Conservation (phyloP, 345 rosid species). For the Dipteronia dyeriana region DNA sequence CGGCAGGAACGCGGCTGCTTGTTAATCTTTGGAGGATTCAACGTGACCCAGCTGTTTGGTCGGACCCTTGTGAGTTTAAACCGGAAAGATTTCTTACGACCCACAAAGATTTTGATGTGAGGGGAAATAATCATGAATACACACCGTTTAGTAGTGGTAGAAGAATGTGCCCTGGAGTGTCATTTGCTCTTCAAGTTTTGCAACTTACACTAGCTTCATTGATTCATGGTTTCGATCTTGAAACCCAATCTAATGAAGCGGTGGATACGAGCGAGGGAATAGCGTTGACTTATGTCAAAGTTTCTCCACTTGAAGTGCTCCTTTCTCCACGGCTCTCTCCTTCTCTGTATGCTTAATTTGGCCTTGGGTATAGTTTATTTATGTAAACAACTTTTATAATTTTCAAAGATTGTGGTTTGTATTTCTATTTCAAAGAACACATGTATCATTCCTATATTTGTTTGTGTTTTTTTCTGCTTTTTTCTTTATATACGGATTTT, state of each 20-base stretch:
- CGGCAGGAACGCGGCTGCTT: constrained; percentile 26
- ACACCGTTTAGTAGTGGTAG: constrained; percentile 37
- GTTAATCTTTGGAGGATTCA: constrained; percentile 31
- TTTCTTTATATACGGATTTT: too few relatives aligned
- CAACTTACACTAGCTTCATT: constrained; percentile 26
- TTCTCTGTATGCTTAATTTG: not conserved
- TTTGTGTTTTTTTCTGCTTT: too few relatives aligned
- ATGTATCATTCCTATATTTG: too few relatives aligned
- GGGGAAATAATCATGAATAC: constrained; percentile 26
- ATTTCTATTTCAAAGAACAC: too few relatives aligned
- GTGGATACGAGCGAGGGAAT: constrained; percentile 26
- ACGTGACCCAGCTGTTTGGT: constrained; percentile 33
- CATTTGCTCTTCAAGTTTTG: constrained; percentile 29
- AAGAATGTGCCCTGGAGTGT: constrained; percentile 35
- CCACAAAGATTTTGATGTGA: constrained; percentile 25
- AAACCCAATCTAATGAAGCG: constrained; percentile 17
- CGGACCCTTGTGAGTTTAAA: constrained; percentile 24
- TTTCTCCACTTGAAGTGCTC: constrained; percentile 34
- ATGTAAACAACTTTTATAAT: too few relatives aligned
- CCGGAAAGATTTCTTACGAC: constrained; percentile 37
- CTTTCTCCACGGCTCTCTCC: constrained; percentile 31
- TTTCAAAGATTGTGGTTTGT: too few relatives aligned
- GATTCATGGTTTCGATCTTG: constrained; percentile 29
- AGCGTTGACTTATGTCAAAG: constrained; percentile 18
- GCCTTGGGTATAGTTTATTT: too few relatives aligned